These are phyloP conservation scores for Penicillium sp. DNA, from an alignment of 2,329 filamentous ascomycete genomes.

Conservation along the genomic window DNA sequence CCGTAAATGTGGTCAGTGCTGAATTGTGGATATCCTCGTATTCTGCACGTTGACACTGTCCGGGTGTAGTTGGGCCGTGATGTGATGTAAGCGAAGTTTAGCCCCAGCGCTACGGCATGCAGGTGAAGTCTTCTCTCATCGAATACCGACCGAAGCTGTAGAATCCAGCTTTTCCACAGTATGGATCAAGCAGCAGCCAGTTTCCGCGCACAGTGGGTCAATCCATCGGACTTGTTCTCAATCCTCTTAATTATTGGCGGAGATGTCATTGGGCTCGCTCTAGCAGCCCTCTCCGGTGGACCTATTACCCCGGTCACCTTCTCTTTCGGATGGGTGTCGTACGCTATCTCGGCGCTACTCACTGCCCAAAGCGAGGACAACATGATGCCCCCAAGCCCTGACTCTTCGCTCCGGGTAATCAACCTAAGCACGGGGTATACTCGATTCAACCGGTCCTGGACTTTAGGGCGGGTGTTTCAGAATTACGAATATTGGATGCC, in stretches of 20 bases:
- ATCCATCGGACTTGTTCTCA: conserved; percentile 32
- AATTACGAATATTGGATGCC: conserved; percentile 41
- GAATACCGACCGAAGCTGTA: background rate
- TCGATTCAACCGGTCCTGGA: conserved; percentile 44
- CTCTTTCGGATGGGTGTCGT: conserved; percentile 45
- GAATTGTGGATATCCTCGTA: conserved; percentile 2
- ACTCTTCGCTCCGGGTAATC: conserved; percentile 36
- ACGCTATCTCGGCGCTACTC: conserved; percentile 33
- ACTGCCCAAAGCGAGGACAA: conserved; percentile 34
- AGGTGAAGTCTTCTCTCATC: too few relatives aligned
- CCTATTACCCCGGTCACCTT: conserved; percentile 36
- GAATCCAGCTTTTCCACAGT: background rate
- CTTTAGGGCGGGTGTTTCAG: conserved; percentile 46
- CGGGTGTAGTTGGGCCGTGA: too few relatives aligned
- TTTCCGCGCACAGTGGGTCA: conserved; percentile 8
- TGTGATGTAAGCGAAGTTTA: background rate
- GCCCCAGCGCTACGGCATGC: background rate
- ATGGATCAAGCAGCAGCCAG: background rate
- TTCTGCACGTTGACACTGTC: background rate
- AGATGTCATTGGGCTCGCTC: conserved; percentile 37
- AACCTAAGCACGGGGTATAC: conserved; percentile 40
- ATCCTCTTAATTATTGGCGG: conserved; percentile 41
- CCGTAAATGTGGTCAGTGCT: background rate
- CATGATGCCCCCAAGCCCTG: conserved; percentile 35
- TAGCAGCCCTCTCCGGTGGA: conserved; percentile 35